Conservation (phyloP, 140 eudicot genomes). For the Anethum foeniculum region DNA sequence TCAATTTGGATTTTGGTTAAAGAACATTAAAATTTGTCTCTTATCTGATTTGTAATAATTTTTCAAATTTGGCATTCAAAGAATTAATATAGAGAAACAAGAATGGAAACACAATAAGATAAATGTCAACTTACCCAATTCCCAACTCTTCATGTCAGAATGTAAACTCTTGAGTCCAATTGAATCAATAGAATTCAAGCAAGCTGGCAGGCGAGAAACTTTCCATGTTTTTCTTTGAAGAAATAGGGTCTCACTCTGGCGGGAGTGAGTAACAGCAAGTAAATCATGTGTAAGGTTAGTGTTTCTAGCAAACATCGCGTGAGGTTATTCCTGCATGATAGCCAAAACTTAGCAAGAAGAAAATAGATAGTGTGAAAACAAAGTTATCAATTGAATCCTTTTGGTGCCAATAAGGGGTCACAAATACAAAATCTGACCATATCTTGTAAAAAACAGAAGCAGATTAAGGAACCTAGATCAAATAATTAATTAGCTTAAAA, state of each 20-base stretch:
- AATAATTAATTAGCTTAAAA: neutral
- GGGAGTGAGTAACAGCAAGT: conserved; percentile 25
- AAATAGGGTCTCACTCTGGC: conserved; percentile 25
- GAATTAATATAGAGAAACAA: neutral
- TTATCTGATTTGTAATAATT: neutral
- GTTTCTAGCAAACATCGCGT: conserved; percentile 40
- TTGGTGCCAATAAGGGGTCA: neutral
- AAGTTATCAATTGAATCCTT: neutral
- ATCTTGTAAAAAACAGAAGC: too few species aligned
- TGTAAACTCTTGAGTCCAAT: conserved; percentile 23
- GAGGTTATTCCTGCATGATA: conserved; percentile 21
- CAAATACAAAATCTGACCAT: too few species aligned
- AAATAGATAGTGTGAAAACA: neutral
- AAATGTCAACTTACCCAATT: conserved; percentile 32
- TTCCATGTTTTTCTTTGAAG: conserved; percentile 20
- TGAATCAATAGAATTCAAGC: conserved; percentile 26
- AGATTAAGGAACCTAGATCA: neutral
- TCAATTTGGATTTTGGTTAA: neutral
- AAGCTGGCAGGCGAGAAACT: conserved; percentile 21
- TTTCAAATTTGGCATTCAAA: neutral
- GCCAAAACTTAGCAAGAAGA: conserved; percentile 1
- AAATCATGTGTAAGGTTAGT: conserved; percentile 36
- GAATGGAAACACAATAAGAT: neutral
- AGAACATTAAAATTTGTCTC: neutral
- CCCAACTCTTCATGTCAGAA: conserved; percentile 21